Conservation (phyloP, 148 eudicot species). For the Camellia lanceoleosa region DNA sequence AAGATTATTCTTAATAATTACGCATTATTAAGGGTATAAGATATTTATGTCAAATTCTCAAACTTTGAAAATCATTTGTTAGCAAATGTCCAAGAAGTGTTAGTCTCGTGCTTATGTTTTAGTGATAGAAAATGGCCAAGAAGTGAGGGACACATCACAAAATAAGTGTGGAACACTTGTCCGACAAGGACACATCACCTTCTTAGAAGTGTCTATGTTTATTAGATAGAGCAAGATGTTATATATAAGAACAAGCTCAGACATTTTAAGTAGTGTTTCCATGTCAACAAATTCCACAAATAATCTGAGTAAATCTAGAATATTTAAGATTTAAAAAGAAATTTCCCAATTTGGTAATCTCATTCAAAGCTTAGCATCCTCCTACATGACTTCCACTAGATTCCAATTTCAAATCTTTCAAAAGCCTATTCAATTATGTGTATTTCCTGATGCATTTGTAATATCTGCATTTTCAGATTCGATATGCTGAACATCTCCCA, state of each 20-base stretch:
- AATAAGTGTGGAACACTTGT: no score
- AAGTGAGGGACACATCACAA: no score
- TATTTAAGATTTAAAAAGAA: neutral
- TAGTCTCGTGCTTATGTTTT: no score
- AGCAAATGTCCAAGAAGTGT: no score
- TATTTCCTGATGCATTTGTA: neutral
- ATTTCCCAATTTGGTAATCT: neutral
- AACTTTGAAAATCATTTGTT: no score
- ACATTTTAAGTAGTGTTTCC: neutral
- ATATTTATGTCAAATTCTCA: no score
- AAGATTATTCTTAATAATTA: no score
- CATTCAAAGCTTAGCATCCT: neutral
- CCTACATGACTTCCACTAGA: neutral
- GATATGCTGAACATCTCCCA: conserved; percentile 94
- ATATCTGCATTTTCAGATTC: conserved; percentile 52
- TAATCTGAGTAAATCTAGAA: neutral
- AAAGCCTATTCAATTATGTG: neutral
- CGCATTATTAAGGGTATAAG: no score
- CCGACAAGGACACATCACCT: no score
- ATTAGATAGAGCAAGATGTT: neutral
- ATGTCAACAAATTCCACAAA: neutral
- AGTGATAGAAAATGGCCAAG: no score
- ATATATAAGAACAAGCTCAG: neutral
- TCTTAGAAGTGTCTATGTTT: no score
- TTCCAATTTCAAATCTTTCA: no score